A percentile compares a stretch with the other conserved stretches of the same genome.
These are phyloP conservation scores for Diaporthe australafricana DNA, from an alignment of 2,329 filamentous ascomycete genomes.

Conservation along the genomic window DNA sequence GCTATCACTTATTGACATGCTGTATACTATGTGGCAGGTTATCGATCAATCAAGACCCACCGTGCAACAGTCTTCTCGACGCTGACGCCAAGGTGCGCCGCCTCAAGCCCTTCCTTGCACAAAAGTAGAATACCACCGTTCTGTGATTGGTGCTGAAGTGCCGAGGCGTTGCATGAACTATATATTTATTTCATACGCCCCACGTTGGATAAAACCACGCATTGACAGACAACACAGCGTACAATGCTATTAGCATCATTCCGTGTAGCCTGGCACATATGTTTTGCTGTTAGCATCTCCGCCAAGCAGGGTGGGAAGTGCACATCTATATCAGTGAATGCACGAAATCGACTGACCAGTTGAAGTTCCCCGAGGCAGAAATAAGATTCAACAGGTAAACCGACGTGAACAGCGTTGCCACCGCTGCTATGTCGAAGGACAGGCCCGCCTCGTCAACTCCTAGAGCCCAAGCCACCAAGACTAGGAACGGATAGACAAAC, in stretches of 20 bases:
- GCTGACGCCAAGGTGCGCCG: too few relatives aligned
- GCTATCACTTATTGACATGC: too few relatives aligned
- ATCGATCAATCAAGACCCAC: too few relatives aligned
- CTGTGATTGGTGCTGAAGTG: too few relatives aligned
- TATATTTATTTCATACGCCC: too few relatives aligned
- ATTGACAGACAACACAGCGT: neutral
- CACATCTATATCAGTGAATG: neutral
- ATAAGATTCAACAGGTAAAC: neutral
- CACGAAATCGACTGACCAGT: neutral
- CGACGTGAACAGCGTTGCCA: neutral
- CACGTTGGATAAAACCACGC: neutral
- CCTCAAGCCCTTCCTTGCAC: too few relatives aligned
- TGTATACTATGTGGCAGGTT: too few relatives aligned
- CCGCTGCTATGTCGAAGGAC: neutral
- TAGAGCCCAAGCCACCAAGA: constrained; percentile 1
- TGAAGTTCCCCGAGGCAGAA: neutral
- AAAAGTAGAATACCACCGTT: too few relatives aligned
- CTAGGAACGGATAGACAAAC: neutral
- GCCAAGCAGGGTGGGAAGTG: neutral
- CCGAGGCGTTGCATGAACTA: too few relatives aligned
- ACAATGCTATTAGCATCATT: neutral
- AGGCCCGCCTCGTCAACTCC: neutral
- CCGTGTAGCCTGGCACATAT: neutral
- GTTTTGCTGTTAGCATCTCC: neutral
- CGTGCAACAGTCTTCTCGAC: too few relatives aligned